Evolutionary conservation across 169 alveolate genomes (phyloP).

Genomic region (Pseudocohnilembus persalinus): DNA sequence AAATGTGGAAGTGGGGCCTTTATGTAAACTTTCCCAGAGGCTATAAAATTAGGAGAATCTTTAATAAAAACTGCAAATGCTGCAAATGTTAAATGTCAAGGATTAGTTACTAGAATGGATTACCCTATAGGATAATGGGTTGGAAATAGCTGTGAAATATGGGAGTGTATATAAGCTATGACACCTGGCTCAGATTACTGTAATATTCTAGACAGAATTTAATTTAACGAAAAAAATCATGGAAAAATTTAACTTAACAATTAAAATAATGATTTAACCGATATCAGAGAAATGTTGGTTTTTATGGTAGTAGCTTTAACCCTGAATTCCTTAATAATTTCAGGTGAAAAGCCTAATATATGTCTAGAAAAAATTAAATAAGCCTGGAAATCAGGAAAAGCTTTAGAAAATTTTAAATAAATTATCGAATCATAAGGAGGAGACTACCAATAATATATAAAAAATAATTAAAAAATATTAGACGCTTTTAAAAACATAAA

Average conservation of each 20-base stretch:
- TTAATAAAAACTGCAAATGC: constrained; percentile 41
- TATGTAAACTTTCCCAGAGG: constrained; percentile 40
- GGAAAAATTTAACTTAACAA: constrained; percentile 31
- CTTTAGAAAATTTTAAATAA: constrained; percentile 40
- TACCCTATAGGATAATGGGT: constrained; percentile 53
- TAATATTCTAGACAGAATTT: not conserved
- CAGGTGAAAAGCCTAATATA: constrained; percentile 21
- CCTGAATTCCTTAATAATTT: constrained; percentile 22
- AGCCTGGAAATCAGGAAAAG: constrained; percentile 43
- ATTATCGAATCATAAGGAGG: constrained; percentile 47
- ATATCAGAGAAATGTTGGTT: constrained; percentile 33
- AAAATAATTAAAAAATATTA: not conserved
- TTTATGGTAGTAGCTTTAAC: constrained; percentile 18
- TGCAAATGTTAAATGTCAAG: constrained; percentile 37
- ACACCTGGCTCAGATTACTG: constrained; percentile 7
- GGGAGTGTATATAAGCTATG: constrained; percentile 46
- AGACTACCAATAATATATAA: constrained; percentile 9
- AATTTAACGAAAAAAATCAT: constrained; percentile 18
- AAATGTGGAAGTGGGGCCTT: constrained; percentile 53
- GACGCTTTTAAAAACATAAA: constrained; percentile 43
- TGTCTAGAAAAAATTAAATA: constrained; percentile 27
- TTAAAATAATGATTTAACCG: constrained; percentile 20
- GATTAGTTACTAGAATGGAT: constrained; percentile 48
- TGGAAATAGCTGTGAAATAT: constrained; percentile 49
- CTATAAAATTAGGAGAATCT: constrained; percentile 41